These are phyloP conservation scores for Ligustrum vulgare DNA, from an alignment of 257 asterid species.

Conservation along the genomic window DNA sequence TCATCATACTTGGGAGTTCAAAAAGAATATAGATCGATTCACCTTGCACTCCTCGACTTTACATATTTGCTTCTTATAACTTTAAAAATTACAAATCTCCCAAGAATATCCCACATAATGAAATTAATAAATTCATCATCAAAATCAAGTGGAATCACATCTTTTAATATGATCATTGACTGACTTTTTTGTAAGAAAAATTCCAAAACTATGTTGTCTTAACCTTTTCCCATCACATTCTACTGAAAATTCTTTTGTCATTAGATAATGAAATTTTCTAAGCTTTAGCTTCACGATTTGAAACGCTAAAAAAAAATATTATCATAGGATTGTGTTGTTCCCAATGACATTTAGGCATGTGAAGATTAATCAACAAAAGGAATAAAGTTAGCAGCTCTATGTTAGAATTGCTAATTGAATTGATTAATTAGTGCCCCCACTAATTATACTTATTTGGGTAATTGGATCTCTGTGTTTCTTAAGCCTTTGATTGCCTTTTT, in stretches of 20 bases:
- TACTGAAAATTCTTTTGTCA: constrained; percentile 11
- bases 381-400: constrained; percentile 38
- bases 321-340: constrained; percentile 52
- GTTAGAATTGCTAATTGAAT: constrained; percentile 41
- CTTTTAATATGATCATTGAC: constrained; percentile 42
- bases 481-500: constrained; percentile 52
- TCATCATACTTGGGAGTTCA: background rate
- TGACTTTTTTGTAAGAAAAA: constrained; percentile 19
- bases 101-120: background rate
- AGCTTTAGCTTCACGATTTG: constrained; percentile 59
- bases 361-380: constrained; percentile 42
- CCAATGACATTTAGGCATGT: constrained; percentile 81
- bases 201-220: background rate
- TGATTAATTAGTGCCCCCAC: constrained; percentile 37
- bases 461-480: constrained; percentile 30
- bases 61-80: background rate
- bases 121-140: constrained; percentile 4
- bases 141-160: constrained; percentile 31
- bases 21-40: background rate
- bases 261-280: background rate
- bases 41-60: background rate
- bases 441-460: constrained; percentile 11
- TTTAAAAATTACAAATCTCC: too few relatives aligned
- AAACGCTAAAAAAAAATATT: constrained; percentile 36
- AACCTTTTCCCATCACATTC: constrained; percentile 18